These are phyloP conservation scores for Ogataea naganishii DNA, from an alignment of 805 yeast genomes.

Conservation along the genomic window DNA sequence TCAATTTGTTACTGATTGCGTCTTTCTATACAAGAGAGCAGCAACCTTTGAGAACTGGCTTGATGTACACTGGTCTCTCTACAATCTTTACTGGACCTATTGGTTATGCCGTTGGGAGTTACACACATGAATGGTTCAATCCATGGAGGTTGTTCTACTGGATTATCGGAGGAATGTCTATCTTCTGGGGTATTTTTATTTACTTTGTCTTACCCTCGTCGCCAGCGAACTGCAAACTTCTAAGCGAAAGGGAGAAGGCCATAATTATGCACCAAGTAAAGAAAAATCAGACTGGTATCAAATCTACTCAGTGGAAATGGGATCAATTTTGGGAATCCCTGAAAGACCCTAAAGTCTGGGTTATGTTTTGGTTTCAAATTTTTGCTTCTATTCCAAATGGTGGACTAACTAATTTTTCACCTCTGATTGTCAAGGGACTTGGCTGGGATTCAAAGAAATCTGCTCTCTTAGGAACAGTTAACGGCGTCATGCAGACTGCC, in stretches of 20 bases:
- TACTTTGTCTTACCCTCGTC: conserved; percentile 38
- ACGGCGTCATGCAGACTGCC: conserved; percentile 22
- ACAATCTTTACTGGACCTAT: conserved; percentile 41
- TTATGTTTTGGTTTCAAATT: conserved; percentile 35
- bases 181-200: conserved; percentile 36
- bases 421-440: conserved; percentile 24
- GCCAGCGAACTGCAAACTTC: conserved; percentile 44
- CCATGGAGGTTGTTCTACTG: conserved; percentile 57
- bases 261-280: conserved; percentile 49
- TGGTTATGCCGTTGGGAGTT: conserved; percentile 34
- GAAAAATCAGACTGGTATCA: conserved; percentile 52
- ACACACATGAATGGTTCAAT: conserved; percentile 29
- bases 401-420: conserved; percentile 41
- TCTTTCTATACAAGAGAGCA: conserved; percentile 47
- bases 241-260: conserved; percentile 36
- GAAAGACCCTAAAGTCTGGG: conserved; percentile 42
- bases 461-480: conserved; percentile 27
- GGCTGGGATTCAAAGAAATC: conserved; percentile 20
- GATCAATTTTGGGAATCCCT: conserved; percentile 50
- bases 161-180: conserved; percentile 50
- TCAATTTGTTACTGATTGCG: conserved; percentile 42
- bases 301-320: conserved; percentile 43
- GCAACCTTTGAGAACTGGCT: conserved; percentile 33
- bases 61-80: conserved; percentile 34
- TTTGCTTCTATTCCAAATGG: conserved; percentile 50